Evolutionary conservation across 2,329 filamentous ascomycete genomes (phyloP).

Genomic region (Dactylellina sp.): DNA sequence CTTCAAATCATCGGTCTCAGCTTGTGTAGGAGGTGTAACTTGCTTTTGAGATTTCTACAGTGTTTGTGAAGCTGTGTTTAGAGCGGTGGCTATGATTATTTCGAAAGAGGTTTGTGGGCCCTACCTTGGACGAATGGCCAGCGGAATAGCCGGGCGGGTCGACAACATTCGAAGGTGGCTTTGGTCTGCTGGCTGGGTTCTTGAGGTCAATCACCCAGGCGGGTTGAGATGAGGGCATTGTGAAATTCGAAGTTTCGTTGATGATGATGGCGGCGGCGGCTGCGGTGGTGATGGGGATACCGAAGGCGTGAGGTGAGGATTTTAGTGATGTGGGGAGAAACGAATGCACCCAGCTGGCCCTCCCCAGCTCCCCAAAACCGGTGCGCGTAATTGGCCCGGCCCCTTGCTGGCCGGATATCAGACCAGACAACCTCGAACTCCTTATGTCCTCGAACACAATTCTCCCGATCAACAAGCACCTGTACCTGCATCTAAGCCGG

Average conservation of each 20-base stretch:
- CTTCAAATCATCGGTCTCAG: slow-evolving; percentile 94
- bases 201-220: slow-evolving; percentile 85
- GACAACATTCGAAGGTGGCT: slow-evolving; percentile 73
- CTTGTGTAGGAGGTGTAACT: slow-evolving; percentile 73
- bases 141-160: slow-evolving; percentile 88
- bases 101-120: slow-evolving; percentile 63
- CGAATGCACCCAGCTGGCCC: not conserved
- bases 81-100: slow-evolving; percentile 64
- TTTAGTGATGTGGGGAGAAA: slow-evolving; percentile 44
- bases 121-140: slow-evolving; percentile 61
- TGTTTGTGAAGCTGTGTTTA: slow-evolving; percentile 31
- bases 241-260: slow-evolving; percentile 5
- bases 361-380: slow-evolving; percentile 19
- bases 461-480: slow-evolving; percentile 19
- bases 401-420: slow-evolving; percentile 25
- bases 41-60: slow-evolving; percentile 67
- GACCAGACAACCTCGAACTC: slow-evolving; percentile 3
- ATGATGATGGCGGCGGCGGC: not conserved
- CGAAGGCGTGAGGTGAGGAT: slow-evolving; percentile 19
- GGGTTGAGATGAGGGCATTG: slow-evolving; percentile 41
- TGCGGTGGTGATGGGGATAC: not conserved
- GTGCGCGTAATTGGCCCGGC: slow-evolving; percentile 46
- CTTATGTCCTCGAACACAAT: not conserved
- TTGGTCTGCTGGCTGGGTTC: slow-evolving; percentile 74
- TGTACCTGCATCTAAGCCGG: slow-evolving; percentile 8